Conservation (phyloP, 1,284 basidiomycete genomes). For the Phenoliferia sp. region DNA sequence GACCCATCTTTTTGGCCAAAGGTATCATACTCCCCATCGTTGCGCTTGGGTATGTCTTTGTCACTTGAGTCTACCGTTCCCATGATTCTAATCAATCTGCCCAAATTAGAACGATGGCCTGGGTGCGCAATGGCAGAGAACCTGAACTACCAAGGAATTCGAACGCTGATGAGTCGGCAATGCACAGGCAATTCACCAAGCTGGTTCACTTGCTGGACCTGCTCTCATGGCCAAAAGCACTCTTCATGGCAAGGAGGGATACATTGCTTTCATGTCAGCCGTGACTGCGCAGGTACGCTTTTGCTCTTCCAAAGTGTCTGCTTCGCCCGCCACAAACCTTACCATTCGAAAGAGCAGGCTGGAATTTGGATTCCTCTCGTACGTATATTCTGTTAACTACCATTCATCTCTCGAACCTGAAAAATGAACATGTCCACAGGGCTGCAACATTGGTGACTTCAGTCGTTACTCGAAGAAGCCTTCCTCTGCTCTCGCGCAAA, state of each 20-base stretch:
- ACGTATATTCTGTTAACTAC: background rate
- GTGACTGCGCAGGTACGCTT: conserved; percentile 39
- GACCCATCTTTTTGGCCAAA: conserved; percentile 60
- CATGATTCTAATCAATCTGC: too few species aligned
- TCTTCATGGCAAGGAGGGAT: conserved; percentile 9
- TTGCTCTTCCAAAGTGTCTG: background rate
- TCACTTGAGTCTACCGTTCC: too few species aligned
- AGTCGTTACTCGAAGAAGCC: conserved; percentile 9
- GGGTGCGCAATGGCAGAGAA: too few species aligned
- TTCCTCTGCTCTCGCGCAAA: conserved; percentile 52
- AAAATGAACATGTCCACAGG: too few species aligned
- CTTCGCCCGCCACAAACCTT: too few species aligned
- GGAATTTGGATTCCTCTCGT: background rate
- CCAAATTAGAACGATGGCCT: too few species aligned
- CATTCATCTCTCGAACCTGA: background rate
- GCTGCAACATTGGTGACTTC: conserved; percentile 30
- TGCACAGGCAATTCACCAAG: conserved; percentile 53
- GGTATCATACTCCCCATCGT: conserved; percentile 57
- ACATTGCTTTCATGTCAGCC: conserved; percentile 16
- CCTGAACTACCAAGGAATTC: background rate
- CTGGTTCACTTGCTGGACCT: conserved; percentile 36
- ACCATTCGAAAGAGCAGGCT: background rate
- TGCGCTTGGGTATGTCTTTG: conserved; percentile 54
- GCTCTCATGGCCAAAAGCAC: conserved; percentile 39
- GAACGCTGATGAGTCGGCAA: too few species aligned